Evolutionary conservation across 331 rosid species (phyloP), one percentile per base, ranked within the genome.

Genomic region (Acacia pycnantha): DNA sequence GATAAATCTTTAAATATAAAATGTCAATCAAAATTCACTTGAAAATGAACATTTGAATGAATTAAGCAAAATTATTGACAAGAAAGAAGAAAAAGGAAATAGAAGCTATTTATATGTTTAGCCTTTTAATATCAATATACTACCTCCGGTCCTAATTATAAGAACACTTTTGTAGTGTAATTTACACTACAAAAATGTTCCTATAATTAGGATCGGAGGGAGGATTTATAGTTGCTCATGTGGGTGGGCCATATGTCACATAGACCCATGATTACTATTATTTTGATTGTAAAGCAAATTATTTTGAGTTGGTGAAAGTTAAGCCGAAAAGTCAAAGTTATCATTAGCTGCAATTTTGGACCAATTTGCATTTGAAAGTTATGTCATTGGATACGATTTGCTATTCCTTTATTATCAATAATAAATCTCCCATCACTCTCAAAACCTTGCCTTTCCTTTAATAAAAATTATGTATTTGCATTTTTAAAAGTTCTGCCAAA

Each of bases 261-360:
- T 18, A 24, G 35, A 26, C 56, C 71, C 67, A 15, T n/a, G 27
- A 21, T 29, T 64, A 27, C 13, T 27, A 19, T 70, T 62, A 10
- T 35, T 54, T 16, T 40, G 84, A 22, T 67, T 29, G 33, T 50
- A 81, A 64, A 53, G 40, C n/a, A 11, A 77, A 81, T 44, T 53
- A 56, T 62, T 26, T 66, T 37, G 56, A 78, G 71, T 62, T 54
- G 54, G 76, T 82, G 82, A 69, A 85, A 81, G 83, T 77, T 77
- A 41, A 85, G 24, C 79, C 51, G 21, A 43, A 21, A n/a, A 73
- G 83, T 73, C 75, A 78, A 77, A 47, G 61, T 70, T 84, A 79
- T 88, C 86, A 70, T 68, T 21, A 40, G 31, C 73, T 84, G 61
- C 89, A 84, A 92, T 87, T 90, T 90, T 11, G 61, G 89, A 84